These are phyloP conservation scores for Septoria petroselini DNA, from an alignment of 2,329 filamentous ascomycete genomes.

Conservation along the genomic window DNA sequence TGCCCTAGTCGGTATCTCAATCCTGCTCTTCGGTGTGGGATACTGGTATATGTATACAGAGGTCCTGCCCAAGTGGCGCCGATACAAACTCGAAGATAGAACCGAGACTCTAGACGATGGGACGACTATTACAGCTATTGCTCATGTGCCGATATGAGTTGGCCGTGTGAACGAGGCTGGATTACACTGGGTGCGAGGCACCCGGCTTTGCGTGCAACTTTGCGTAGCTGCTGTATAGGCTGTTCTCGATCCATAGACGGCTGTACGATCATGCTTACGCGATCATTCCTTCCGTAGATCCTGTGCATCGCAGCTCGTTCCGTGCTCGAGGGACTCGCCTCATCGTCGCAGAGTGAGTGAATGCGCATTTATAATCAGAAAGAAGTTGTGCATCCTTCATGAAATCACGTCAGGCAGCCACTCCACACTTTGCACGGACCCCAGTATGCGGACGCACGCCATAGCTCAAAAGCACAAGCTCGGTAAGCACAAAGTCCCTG, in stretches of 20 bases:
- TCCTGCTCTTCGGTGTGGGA: slow-evolving; percentile 55
- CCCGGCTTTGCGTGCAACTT: too few species aligned
- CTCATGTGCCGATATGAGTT: slow-evolving; percentile 17
- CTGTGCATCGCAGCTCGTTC: too few species aligned
- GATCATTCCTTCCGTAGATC: too few species aligned
- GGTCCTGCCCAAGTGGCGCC: slow-evolving; percentile 56
- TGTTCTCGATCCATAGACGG: too few species aligned
- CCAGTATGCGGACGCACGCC: neutral
- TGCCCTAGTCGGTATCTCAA: slow-evolving; percentile 51
- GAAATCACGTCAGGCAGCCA: slow-evolving; percentile 2
- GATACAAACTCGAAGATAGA: slow-evolving; percentile 62
- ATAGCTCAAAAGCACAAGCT: neutral
- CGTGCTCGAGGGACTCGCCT: neutral
- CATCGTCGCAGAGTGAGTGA: neutral
- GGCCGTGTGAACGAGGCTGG: neutral
- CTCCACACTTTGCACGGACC: neutral
- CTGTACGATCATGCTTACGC: too few species aligned
- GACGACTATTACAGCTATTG: slow-evolving; percentile 58
- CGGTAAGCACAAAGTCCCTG: neutral
- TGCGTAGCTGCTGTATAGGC: too few species aligned
- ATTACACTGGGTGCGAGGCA: too few species aligned
- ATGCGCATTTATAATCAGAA: slow-evolving; percentile 5
- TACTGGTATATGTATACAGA: slow-evolving; percentile 71
- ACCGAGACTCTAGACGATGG: slow-evolving; percentile 62
- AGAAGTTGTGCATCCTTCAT: neutral